Evolutionary conservation across 2,329 filamentous ascomycete species (phyloP).

Genomic region (Capronia epimyces): DNA sequence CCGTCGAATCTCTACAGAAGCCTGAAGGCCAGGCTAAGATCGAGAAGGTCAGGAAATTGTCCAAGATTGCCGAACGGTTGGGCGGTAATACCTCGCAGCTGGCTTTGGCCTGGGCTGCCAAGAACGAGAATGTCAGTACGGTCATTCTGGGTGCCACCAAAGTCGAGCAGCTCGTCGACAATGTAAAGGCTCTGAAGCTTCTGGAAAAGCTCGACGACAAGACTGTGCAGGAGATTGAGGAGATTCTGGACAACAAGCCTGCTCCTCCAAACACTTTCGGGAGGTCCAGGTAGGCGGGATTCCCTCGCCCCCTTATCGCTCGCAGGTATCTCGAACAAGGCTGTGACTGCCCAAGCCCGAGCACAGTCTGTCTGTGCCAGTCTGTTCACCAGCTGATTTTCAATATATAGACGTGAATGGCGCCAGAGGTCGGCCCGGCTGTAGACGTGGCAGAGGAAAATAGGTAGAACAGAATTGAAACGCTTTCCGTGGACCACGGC

Average conservation of each 20-base stretch:
- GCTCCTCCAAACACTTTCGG: slow-evolving; percentile 16
- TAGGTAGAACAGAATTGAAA: not conserved
- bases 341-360: too few relatives aligned
- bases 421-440: slow-evolving; percentile 18
- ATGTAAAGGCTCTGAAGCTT: slow-evolving; percentile 43
- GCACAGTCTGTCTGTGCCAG: not conserved
- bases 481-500: not conserved
- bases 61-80: slow-evolving; percentile 57
- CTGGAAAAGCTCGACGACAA: slow-evolving; percentile 41
- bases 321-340: not conserved
- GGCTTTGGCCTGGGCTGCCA: slow-evolving; percentile 52
- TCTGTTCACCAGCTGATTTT: slow-evolving; percentile 1
- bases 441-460: slow-evolving; percentile 1
- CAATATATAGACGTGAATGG: slow-evolving; percentile 18
- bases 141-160: slow-evolving; percentile 50
- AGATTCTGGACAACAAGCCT: slow-evolving; percentile 26
- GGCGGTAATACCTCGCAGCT: slow-evolving; percentile 54
- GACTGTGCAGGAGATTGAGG: slow-evolving; percentile 45
- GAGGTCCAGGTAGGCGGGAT: slow-evolving; percentile 21
- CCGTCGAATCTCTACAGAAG: slow-evolving; percentile 39
- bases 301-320: not conserved
- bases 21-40: slow-evolving; percentile 42
- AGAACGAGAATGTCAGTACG: slow-evolving; percentile 50
- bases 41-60: slow-evolving; percentile 49
- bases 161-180: slow-evolving; percentile 43